Evolutionary conservation across 345 rosid genomes (phyloP), one percentile per base, ranked within the genome.

Genomic region (Gossypioides kirkii): DNA sequence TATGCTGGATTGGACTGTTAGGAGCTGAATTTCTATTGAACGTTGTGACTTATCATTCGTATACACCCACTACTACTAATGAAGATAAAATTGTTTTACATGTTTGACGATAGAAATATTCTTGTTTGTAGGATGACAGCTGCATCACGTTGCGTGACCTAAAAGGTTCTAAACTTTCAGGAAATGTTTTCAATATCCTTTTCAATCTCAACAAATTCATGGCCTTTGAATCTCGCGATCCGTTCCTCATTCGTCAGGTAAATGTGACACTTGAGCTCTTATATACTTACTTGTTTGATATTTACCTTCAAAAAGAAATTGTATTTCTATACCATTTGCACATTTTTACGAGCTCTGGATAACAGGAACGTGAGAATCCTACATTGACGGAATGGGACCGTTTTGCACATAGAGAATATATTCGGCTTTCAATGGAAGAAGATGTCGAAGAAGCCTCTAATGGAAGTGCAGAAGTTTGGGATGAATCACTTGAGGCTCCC

Each of bases 381-480:
- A 87, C 94, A 61, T 84, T 93, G 92, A 94, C 97, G 23, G 98
- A 94, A 59, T 94, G 98, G 97, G 98, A 94, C 77, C 91, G 98
- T 10, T 94, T 94, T 88, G 98, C 98, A 0, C 97, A 94, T 80
- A 87, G 97, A 83, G 98, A 94, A 84, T 94, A 94, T 76, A 94
- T 94, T 73, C 85, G 98, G 79, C 96, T 94, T 56, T 94, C 98
- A 14, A 91, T 94, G 98, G 98, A 94, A 86, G 98, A 94, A 85
- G 98, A 94, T 64, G 97, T 91, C 3, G 98, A 94, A 81, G 98
- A 91, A 85, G 96, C 89, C 64, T 94, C 98, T 54, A 91, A 91
- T 81, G 98, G 98, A 78, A 94, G 98, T 84, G 93, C 94, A 55
- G 97, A 94, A 79, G 96, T 91, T 61, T 91, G 97, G 98, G 98